A percentile compares a stretch with the other conserved stretches of the same genome.
Evolutionary conservation across 495 filamentous ascomycete genomes (phyloP).

Genomic region (Pyrenopolyporus hunteri): DNA sequence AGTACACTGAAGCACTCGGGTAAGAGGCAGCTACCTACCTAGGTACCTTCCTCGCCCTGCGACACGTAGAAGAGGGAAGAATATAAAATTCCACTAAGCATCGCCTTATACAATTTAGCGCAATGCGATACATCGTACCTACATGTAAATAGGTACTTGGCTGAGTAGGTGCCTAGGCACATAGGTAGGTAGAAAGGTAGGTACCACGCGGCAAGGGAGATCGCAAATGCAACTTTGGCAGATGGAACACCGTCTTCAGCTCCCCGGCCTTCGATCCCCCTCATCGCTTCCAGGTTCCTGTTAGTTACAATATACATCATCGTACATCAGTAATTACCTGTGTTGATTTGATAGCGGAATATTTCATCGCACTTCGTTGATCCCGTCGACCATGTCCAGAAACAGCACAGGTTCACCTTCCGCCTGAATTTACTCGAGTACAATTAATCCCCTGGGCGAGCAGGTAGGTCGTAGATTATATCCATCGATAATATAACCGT

Average conservation of each 20-base stretch:
- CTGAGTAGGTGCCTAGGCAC: background rate
- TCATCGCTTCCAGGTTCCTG: slow-evolving; percentile 25
- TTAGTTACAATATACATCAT: slow-evolving; percentile 29
- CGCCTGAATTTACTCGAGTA: slow-evolving; percentile 3
- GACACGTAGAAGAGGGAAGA: too few species aligned
- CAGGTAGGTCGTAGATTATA: background rate
- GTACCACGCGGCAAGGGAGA: slow-evolving; percentile 25
- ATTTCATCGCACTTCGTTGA: background rate
- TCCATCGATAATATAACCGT: slow-evolving; percentile 19
- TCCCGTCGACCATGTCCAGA: slow-evolving; percentile 22
- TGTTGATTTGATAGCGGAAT: slow-evolving; percentile 10
- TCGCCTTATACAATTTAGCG: too few species aligned
- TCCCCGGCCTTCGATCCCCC: slow-evolving; percentile 22
- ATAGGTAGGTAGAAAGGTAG: background rate
- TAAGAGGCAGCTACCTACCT: too few species aligned
- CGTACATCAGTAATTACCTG: slow-evolving; percentile 15
- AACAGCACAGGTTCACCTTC: slow-evolving; percentile 12
- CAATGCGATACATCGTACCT: background rate
- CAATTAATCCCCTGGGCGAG: background rate
- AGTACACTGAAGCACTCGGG: too few species aligned
- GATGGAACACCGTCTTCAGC: slow-evolving; percentile 16
- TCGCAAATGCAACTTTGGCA: slow-evolving; percentile 29
- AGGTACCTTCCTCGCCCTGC: too few species aligned
- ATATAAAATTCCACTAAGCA: too few species aligned
- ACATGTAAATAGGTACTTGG: background rate